Evolutionary conservation across 495 filamentous ascomycete genomes (phyloP), one percentile per base, ranked within the genome.

Genomic region (Penicillium chermesinum): DNA sequence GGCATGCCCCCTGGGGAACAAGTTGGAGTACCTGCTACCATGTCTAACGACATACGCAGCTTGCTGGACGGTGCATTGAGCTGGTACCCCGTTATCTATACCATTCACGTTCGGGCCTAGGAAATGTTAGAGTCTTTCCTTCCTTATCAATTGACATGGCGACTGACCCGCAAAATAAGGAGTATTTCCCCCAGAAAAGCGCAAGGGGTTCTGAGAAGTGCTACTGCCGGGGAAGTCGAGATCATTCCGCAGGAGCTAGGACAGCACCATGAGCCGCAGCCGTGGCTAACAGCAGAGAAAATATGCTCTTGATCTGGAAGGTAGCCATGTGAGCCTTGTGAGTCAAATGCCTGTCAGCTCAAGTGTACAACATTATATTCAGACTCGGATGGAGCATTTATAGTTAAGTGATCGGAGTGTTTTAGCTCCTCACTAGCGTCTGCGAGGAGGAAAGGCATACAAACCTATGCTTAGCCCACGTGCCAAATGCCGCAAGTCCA

Each of bases 41-140:
- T 82, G 80, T 42, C 79, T 72, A 20, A 72, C 68, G 25, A 76
- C 54, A 51, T 78, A 81, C 19, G 72, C 71, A 17, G 71, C 77
- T 48, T 75, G 72, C 37, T 80, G 71, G n/a, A 81, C 73, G 5
- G 64, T 64, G 48, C 79, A 83, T 27, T 66, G 65, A 12, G 70
- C 57, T 15, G 79, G 77, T 20, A 75, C 62, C 12, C 69, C 63
- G 22, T 70, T 61, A 2, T 67, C 66, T 36, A 81, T 74, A 5
- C 62, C 63, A 51, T 77, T 73, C 42, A 80, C 66, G 57, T 80
- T 73, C n/a, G 78, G 77, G 65, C 76, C 78, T 32, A 72, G 12
- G 12, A 46, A 25, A 36, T 37, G 18, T 37, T 20, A 22, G 33
- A 20, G 7, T 3, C 16, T 7, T 12, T 1, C n/a, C n/a, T n/a